Base-by-base conservation (phyloP, 129 eudicot species). In the Escallonia herrerae region DNA sequence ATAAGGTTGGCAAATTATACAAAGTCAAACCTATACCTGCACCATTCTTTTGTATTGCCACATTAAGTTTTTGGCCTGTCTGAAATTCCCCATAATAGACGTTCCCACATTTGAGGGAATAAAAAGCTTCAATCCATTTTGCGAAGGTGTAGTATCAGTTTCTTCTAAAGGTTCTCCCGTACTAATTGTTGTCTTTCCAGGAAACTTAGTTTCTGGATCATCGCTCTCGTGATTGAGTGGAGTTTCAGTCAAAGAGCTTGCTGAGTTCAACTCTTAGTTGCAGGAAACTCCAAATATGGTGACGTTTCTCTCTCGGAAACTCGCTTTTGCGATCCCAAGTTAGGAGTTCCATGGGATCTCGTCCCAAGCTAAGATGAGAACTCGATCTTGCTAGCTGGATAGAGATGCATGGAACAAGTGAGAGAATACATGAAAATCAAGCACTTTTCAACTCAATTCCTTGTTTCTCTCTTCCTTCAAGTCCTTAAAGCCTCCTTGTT, bases 51-150 rank as follows among this genome's bases (percentile, higher is more conserved):
- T 56, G 75, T 69, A 74, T 57, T 14, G 74, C 68, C 59, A 70
- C 71, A 15, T 72, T 75, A 70, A 71, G 62, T 15, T 46, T 66
- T 60, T 69, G 74, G 68, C 63, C 80, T 56, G 63, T 63, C 60
- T 63, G 65, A 76, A 76, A 61, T 72, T 74, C 56, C 70, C 83
- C 7, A 75, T 66, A 66, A 74, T 69, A 50, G 64, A 48, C 48
- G 87, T 74, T 43, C 74, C 81, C 40, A 67, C 57, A 33, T 62
- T 62, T 43, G 83, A 72, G 77, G 87, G 79, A 70, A 85, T 61
- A 50, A 61, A 54, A 47, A 85, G 56, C 77, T 71, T 76, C 77
- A 79, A 63, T 62, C 83, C 93, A 67, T 74, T 77, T 60, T 70
- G 62, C 59, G 61, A 72, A 61, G 68, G 60, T 52, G 63, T 57